Conservation (phyloP, 495 filamentous ascomycete genomes). For the Wilcoxina mikolae region DNA sequence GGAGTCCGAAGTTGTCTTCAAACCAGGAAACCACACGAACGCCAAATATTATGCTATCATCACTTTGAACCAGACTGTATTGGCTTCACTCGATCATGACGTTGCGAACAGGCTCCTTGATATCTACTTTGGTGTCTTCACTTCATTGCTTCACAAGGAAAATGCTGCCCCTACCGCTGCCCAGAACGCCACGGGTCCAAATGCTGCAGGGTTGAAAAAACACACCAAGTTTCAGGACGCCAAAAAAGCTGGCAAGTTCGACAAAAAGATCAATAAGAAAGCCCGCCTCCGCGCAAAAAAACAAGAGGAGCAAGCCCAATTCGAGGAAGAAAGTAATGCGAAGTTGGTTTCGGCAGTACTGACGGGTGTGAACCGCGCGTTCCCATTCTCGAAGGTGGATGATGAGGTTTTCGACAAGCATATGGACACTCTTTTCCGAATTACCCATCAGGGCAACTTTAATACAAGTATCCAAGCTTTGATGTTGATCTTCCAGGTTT, state of each 20-base stretch:
- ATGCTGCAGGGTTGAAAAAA: slow-evolving; percentile 22
- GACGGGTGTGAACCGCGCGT: slow-evolving; percentile 87
- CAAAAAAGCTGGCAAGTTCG: slow-evolving; percentile 19
- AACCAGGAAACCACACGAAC: slow-evolving; percentile 68
- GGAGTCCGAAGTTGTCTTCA: slow-evolving; percentile 73
- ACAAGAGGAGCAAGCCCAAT: slow-evolving; percentile 42
- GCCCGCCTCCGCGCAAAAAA: slow-evolving; percentile 27
- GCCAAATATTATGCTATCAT: slow-evolving; percentile 94
- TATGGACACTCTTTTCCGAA: slow-evolving; percentile 80
- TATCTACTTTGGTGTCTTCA: slow-evolving; percentile 81
- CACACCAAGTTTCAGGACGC: slow-evolving; percentile 19
- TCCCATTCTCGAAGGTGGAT: slow-evolving; percentile 76
- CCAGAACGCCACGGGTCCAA: slow-evolving; percentile 21
- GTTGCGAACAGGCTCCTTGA: slow-evolving; percentile 69
- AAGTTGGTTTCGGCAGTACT: slow-evolving; percentile 82
- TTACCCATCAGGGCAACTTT: slow-evolving; percentile 96
- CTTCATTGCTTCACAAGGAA: slow-evolving; percentile 53
- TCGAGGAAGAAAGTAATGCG: slow-evolving; percentile 57
- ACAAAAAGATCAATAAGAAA: slow-evolving; percentile 23
- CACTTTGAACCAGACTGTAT: slow-evolving; percentile 87
- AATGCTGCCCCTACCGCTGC: slow-evolving; percentile 23
- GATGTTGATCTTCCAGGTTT: slow-evolving; percentile 88
- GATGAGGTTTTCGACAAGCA: slow-evolving; percentile 45
- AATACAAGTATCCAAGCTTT: slow-evolving; percentile 95
- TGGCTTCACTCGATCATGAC: slow-evolving; percentile 58